Base-by-base conservation (phyloP, 306 rosid species). In the Cucumis cinereus region DNA sequence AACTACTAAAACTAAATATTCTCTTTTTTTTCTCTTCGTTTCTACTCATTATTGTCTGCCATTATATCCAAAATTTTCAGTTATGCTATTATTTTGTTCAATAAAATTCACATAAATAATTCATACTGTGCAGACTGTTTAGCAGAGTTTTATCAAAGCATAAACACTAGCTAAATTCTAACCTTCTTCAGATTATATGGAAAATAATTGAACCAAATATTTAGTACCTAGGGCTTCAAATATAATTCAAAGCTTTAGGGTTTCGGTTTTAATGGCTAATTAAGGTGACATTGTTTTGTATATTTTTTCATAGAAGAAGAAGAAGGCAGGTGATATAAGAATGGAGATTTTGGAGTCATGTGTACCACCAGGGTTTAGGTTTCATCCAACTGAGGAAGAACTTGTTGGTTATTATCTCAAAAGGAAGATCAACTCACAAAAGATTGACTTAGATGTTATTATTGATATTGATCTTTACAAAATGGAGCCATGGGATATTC, bases 331-430 rank as follows among this genome's bases (percentile, higher is more conserved):
- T 10, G 78, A 80, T 66, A 30, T 30, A 30, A 30, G 75, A 75
- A 83, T 86, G 82, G 90, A 90, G 79, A 89, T 26, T 52, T 23
- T 88, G 91, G 98, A 90, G 81, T 89, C 93, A 56, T 82, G 93
- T 83, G 96, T 93, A 6, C 98, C 98, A 61, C 98, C 98, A 38
- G 98, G 98, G 35, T 93, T 93, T 49, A 85, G 98, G 83, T 93
- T 93, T 90, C 98, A 88, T 72, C 98, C 98, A n/a, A 93, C 98
- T n/a, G 98, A 93, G 77, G 98, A 90, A 62, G 98, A 93, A 79
- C 93, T 93, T 64, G 98, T 93, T 43, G 98, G 96, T 36, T 93
- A 93, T 86, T 93, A 93, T 67, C 95, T 93, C 41, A 85, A 86
- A 80, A 87, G 95, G 83, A 93, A 93, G 91, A 88, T 90, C 52